Evolutionary conservation across 257 asterid species (phyloP), one percentile per base, ranked within the genome.

Genomic region (Verbena officinalis): DNA sequence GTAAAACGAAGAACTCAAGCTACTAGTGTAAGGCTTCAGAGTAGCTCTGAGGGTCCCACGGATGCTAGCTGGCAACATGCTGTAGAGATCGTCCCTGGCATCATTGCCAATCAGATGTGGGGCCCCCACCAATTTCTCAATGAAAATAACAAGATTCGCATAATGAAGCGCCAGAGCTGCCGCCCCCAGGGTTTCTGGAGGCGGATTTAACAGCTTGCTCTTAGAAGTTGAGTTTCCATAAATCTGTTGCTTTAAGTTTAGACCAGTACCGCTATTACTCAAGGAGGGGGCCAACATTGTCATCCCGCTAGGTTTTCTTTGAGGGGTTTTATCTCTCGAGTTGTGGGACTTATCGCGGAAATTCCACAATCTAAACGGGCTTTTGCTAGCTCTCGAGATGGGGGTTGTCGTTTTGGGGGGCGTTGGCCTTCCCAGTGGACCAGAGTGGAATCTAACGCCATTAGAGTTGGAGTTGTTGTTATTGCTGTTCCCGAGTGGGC

Each of bases 91-190:
- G 24, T 78, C 85, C 57, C 98, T 80, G 10, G 96, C 97, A 64
- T 92, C 98, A 44, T 85, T 86, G 3, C 96, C 97, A 3, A 92
- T 89, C 84, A 86, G 70, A 77, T 86, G 96, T 53, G 98, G 96
- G 16, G 96, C 58, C 0, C 83, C 85, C 70, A 77, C 90, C 36
- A 89, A 74, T 75, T 85, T 92, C 88, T 92, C 98, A 6, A 87
- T 83, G 55, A 89, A 83, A 34, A 92, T 80, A 45, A 92, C 80
- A 14, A 92, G 77, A 55, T 92, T 92, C 20, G 97, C 93, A 48
- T 92, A 92, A 72, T 85, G 98, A 46, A 89, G 86, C 1, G 97
- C 85, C 38, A 92, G 79, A n/a, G 96, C 95, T 0, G 92, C 87
- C 16, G 90, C 89, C 43, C 97, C 98, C 0, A 92, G 91, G 65